These are phyloP conservation scores for Penicillium sp. DNA, from an alignment of 2,329 filamentous ascomycete genomes.

Conservation along the genomic window DNA sequence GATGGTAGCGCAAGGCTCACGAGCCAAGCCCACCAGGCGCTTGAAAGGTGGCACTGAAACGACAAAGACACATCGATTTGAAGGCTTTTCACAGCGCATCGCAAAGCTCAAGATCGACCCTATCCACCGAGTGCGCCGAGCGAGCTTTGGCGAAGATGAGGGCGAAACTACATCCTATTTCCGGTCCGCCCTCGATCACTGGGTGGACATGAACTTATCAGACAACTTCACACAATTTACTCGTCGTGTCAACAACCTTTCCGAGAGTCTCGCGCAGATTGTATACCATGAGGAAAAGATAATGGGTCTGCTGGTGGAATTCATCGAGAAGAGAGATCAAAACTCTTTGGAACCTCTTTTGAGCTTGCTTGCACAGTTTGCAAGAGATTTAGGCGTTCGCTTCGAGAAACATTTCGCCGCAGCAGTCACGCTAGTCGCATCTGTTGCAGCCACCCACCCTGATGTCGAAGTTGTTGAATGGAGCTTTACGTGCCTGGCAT, in stretches of 20 bases:
- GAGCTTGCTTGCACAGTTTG: slow-evolving; percentile 83
- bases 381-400: slow-evolving; percentile 79
- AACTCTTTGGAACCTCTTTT: slow-evolving; percentile 80
- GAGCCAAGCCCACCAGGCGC: slow-evolving; percentile 62
- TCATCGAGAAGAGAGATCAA: slow-evolving; percentile 71
- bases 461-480: slow-evolving; percentile 92
- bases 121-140: slow-evolving; percentile 75
- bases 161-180: slow-evolving; percentile 81
- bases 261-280: slow-evolving; percentile 86
- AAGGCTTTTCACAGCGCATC: slow-evolving; percentile 85
- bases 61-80: slow-evolving; percentile 80
- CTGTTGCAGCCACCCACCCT: slow-evolving; percentile 68
- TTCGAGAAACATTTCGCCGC: slow-evolving; percentile 85
- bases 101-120: slow-evolving; percentile 90
- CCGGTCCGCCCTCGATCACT: slow-evolving; percentile 72
- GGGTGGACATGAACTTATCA: slow-evolving; percentile 86
- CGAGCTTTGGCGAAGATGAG: slow-evolving; percentile 72
- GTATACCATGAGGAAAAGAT: slow-evolving; percentile 85
- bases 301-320: slow-evolving; percentile 66
- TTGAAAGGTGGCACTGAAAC: slow-evolving; percentile 65
- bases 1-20: slow-evolving; percentile 55
- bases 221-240: slow-evolving; percentile 72
- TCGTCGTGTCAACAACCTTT: slow-evolving; percentile 67
- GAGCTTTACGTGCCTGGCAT: slow-evolving; percentile 90
- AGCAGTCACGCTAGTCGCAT: slow-evolving; percentile 67